Percentiles rank a stretch among this genome's conserved stretches.
Conservation (phyloP, 495 filamentous ascomycete species). For the Acidomyces sp. region DNA sequence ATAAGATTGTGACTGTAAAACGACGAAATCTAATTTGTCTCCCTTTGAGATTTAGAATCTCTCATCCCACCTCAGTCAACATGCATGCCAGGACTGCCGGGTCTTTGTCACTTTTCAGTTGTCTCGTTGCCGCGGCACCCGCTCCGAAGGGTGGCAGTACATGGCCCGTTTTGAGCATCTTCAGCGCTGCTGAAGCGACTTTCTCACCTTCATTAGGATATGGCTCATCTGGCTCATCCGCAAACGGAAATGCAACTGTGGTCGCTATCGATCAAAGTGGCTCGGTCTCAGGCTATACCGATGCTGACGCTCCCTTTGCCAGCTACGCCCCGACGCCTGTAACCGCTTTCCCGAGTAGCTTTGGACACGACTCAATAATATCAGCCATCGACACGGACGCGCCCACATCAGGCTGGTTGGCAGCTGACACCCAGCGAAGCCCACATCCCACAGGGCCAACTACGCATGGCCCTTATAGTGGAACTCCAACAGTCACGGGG, state of each 20-base stretch:
- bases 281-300: slow-evolving; percentile 24
- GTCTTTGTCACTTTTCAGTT: slow-evolving; percentile 19
- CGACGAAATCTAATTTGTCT: too few species aligned
- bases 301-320: slow-evolving; percentile 23
- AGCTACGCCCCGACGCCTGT: slow-evolving; percentile 14
- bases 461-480: slow-evolving; percentile 30
- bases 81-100: slow-evolving; percentile 22
- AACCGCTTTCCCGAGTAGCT: slow-evolving; percentile 13
- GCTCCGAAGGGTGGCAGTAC: slow-evolving; percentile 19
- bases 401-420: slow-evolving; percentile 7
- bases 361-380: slow-evolving; percentile 18
- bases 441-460: slow-evolving; percentile 24
- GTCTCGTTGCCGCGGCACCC: slow-evolving; percentile 25
- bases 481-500: slow-evolving; percentile 28
- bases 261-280: slow-evolving; percentile 5
- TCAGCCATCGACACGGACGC: slow-evolving; percentile 15
- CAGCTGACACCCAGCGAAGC: slow-evolving; percentile 18
- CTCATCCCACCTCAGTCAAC: too few species aligned
- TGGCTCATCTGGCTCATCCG: neutral
- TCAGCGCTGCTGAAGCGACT: neutral
- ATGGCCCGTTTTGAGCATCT: neutral
- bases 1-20: too few species aligned
- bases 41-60: too few species aligned
- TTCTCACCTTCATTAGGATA: slow-evolving; percentile 6
- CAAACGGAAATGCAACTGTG: neutral